Conservation (phyloP, 139 green algal species). For the Penium margaritaceum region DNA sequence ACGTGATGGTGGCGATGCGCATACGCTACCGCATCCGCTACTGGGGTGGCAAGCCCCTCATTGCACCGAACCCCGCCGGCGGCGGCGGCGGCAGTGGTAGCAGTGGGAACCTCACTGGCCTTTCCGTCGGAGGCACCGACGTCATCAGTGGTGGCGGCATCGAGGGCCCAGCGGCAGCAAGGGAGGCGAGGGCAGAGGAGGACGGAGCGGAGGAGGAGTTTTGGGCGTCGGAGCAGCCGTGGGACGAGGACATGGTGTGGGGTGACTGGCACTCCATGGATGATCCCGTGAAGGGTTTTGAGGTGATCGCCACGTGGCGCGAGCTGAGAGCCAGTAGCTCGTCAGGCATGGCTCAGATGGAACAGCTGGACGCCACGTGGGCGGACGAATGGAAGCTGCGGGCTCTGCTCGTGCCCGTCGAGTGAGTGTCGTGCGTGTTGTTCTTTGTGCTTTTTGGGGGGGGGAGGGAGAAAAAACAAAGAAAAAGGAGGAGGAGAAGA, state of each 20-base stretch:
- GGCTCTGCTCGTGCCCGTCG: neutral
- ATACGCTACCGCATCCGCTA: conserved; percentile 6
- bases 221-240: neutral
- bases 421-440: too few relatives aligned
- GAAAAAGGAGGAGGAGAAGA: too few relatives aligned
- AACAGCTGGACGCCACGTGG: conserved; percentile 12
- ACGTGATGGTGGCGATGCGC: conserved; percentile 4
- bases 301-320: conserved; percentile 24
- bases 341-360: conserved; percentile 21
- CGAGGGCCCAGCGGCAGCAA: neutral
- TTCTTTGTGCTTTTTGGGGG: too few relatives aligned
- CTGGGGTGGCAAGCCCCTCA: too few relatives aligned
- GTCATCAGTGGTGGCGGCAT: too few relatives aligned
- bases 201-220: conserved; percentile 10
- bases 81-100: too few relatives aligned
- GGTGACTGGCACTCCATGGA: conserved; percentile 23
- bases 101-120: too few relatives aligned
- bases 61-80: too few relatives aligned
- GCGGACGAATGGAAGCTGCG: conserved; percentile 23
- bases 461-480: too few relatives aligned
- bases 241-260: conserved; percentile 20
- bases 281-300: conserved; percentile 23
- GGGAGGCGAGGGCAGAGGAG: neutral
- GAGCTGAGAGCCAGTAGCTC: conserved; percentile 14
- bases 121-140: too few relatives aligned